These are phyloP conservation scores for Neonectria sp. DNA, from an alignment of 2,329 filamentous ascomycete species.

Conservation along the genomic window DNA sequence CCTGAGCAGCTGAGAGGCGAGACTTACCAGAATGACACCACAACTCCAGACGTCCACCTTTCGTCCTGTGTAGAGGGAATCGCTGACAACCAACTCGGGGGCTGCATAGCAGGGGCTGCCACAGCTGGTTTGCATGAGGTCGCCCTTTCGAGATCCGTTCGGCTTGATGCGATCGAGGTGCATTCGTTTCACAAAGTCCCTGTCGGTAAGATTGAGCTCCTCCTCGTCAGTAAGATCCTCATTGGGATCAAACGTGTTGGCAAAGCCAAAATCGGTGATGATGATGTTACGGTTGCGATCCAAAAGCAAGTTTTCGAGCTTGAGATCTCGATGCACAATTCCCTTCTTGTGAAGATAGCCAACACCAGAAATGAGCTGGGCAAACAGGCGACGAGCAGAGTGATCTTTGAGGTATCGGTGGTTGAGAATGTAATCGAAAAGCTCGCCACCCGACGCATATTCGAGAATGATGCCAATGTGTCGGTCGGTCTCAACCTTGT, in stretches of 20 bases:
- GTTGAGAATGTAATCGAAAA: constrained; percentile 98
- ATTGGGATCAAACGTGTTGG: constrained; percentile 92
- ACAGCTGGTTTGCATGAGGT: constrained; percentile 99
- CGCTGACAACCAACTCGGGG: constrained; percentile 95
- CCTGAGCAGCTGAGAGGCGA: not conserved
- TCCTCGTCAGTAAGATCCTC: constrained; percentile 94
- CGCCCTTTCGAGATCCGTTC: constrained; percentile 85
- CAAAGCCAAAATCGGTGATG: constrained; percentile 99
- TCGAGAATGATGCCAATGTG: constrained; percentile 99
- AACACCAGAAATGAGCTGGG: constrained; percentile 95
- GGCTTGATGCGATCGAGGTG: constrained; percentile 85
- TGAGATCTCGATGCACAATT: constrained; percentile 97
- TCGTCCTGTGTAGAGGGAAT: constrained; percentile 95
- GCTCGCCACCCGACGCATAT: constrained; percentile 96
- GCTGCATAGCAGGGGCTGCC: constrained; percentile 98
- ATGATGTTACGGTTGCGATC: constrained; percentile 99
- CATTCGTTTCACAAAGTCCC: constrained; percentile 88
- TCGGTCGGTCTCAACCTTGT: constrained; percentile 98
- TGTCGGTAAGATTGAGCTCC: constrained; percentile 87
- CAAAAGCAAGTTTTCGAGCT: constrained; percentile 94
- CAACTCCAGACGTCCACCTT: constrained; percentile 99
- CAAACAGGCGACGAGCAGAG: constrained; percentile 90
- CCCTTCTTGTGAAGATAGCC: constrained; percentile 99
- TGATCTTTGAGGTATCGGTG: constrained; percentile 97
- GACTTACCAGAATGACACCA: constrained; percentile 93